phyloP scores from a whole-genome alignment of 139 green algal genomes.

The Picochlorum sp. region DNA sequence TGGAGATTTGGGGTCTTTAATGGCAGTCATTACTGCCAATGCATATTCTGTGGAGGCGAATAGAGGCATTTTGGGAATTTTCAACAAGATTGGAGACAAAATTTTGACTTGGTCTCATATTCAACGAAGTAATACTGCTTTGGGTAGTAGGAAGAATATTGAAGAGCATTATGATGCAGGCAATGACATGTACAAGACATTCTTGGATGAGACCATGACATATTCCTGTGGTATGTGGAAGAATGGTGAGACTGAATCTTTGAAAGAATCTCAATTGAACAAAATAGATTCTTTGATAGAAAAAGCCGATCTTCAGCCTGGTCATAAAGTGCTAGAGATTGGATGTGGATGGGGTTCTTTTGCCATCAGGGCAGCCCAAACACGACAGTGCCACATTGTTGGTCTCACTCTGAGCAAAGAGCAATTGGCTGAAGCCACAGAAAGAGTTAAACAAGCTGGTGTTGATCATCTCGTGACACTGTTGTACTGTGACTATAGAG shows the following conservation, averaged over 20 bases:
- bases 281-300: conserved; percentile 85
- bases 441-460: conserved; percentile 67
- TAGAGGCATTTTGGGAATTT: conserved; percentile 56
- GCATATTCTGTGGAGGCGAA: conserved; percentile 35
- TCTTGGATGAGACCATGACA: conserved; percentile 90
- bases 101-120: conserved; percentile 67
- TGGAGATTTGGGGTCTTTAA: conserved; percentile 52
- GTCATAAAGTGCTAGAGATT: conserved; percentile 87
- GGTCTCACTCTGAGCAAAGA: conserved; percentile 83
- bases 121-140: conserved; percentile 68
- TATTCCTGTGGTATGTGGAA: conserved; percentile 76
- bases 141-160: conserved; percentile 81
- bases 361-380: conserved; percentile 67
- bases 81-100: conserved; percentile 73
- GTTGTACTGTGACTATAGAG: conserved; percentile 86
- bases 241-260: neutral
- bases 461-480: conserved; percentile 72
- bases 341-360: conserved; percentile 95
- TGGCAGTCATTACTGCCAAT: conserved; percentile 64
- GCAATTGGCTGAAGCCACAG: conserved; percentile 77
- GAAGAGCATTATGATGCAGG: conserved; percentile 95
- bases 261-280: conserved; percentile 50
- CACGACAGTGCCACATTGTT: conserved; percentile 40
- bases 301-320: conserved; percentile 30
- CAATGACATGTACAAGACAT: conserved; percentile 88